Evolutionary conservation across 257 asterid species (phyloP), one percentile per base, ranked within the genome.

Genomic region (Rhazya stricta): DNA sequence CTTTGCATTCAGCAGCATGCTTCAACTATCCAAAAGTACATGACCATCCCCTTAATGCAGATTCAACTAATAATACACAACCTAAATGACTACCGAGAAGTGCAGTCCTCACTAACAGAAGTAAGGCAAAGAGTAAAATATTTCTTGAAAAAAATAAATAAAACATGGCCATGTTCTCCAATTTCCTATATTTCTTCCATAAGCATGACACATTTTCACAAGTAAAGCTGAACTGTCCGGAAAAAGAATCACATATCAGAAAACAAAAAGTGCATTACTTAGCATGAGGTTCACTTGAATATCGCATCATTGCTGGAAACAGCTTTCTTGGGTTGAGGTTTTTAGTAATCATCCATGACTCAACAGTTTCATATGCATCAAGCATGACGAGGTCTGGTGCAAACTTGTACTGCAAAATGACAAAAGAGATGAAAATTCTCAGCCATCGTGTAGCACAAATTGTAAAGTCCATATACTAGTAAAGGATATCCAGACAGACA

Each of bases 221-320:
- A 39, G 34, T 36, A 43, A 63, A 75, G 67, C 25, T 23, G 23
- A 9, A 73, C 32, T 30, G 27, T 5, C 2, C 30, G 8, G 13
- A 15, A 77, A 62, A 48, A 43, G 41, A 63, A 71, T 75, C 57
- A 39, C 53, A 75, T 65, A 69, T 42, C 23, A 43, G 65, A 78
- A 74, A 34, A 36, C 36, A 41, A 70, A 72, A 54, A 83, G 74
- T 39, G 79, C 69, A 79, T 86, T 94, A 94, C 99, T 88, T 94
- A 63, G 98, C 97, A 81, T 87, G 99, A 60, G 96, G 96, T 87
- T 94, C 99, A 53, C 93, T 90, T 63, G 97, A 92, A 88, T 94
- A 94, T 46, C 99, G 95, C 99, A 94, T 88, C 99, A 94, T 94
- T 71, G 99, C 98, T 73, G 99, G 97, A 86, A 94, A 89, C 84